Evolutionary conservation across 2,329 filamentous ascomycete species (phyloP), one percentile per base, ranked within the genome.

Genomic region (Phyllosticta ampelicida): DNA sequence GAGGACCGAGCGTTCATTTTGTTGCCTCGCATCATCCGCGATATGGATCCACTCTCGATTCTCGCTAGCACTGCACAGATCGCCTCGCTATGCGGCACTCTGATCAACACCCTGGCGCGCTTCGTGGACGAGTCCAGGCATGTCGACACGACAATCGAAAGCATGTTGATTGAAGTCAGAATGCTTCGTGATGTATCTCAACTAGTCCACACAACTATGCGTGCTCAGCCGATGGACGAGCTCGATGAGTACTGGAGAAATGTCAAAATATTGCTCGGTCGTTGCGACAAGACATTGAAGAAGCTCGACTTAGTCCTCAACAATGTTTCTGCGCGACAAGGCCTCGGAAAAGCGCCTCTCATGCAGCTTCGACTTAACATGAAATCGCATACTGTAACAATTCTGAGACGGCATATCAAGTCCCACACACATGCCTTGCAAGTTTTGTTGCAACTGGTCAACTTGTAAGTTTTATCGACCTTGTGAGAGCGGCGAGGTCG

Each of bases 41-140:
- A 21, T 48, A 58, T 58, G 56, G 56, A 58, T 54, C 56, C 56
- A 36, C 56, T 58, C 54, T 58, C 56, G 11, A 51, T 58, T 19
- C 54, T 51, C 51, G 56, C 56, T 52, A 58, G 56, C n/a, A 52
- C 56, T 18, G 56, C 56, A 13, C 53, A 58, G 26, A 26, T 58
- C 29, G 51, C 56, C 26, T 52, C 53, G 56, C 56, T 58, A 52
- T 48, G 30, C 20, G 56, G 56, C 19, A 51, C 44, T 49, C 55
- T 60, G 20, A 60, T 55, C 21, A 23, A 48, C 48, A 56, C 51
- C 21, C 26, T 60, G 29, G 53, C 28, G 3, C 20, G 28, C 20
- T 60, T 60, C 8, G 52, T 53, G 28, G 58, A 60, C 6, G 53
- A 29, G 13, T 19, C 58, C 48, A 49, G 48, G 48, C 53, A 55